phyloP scores from a whole-genome alignment of 1,284 basidiomycete species.

The Tausonia pullulans region DNA sequence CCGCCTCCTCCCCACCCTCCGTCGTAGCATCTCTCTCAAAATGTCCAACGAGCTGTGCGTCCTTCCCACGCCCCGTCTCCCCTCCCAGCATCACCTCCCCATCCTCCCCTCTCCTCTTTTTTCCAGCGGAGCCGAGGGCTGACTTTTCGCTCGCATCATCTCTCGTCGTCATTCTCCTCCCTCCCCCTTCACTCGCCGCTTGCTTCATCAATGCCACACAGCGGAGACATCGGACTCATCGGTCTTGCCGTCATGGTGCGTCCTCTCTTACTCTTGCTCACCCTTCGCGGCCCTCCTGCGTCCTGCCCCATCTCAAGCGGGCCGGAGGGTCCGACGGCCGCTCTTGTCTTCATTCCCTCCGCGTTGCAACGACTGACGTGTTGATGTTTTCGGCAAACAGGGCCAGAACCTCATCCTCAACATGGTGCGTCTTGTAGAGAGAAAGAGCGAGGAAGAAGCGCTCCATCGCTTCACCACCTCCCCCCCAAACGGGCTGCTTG shows the following conservation, averaged over 20 bases:
- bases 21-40: not conserved
- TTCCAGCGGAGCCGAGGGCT: not conserved
- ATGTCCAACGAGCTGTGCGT: slow-evolving; percentile 3
- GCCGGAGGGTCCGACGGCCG: not conserved
- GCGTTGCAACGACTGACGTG: not conserved
- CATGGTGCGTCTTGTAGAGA: slow-evolving; percentile 42
- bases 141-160: not conserved
- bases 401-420: slow-evolving; percentile 94
- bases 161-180: not conserved
- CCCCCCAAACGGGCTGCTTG: not conserved
- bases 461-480: too few species aligned
- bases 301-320: not conserved
- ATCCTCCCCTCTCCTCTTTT: not conserved
- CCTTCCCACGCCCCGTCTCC: not conserved
- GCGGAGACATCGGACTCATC: slow-evolving; percentile 17
- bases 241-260: slow-evolving; percentile 83
- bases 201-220: not conserved
- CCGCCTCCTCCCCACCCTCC: not conserved
- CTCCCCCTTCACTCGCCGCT: not conserved
- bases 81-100: not conserved
- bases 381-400: slow-evolving; percentile 34
- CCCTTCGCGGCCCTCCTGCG: not conserved
- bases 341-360: slow-evolving; percentile 12
- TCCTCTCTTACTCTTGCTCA: slow-evolving; percentile 15
- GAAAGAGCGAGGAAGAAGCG: too few species aligned